Evolutionary conservation across 495 filamentous ascomycete genomes (phyloP).

Genomic region (Penicillium pulvis): DNA sequence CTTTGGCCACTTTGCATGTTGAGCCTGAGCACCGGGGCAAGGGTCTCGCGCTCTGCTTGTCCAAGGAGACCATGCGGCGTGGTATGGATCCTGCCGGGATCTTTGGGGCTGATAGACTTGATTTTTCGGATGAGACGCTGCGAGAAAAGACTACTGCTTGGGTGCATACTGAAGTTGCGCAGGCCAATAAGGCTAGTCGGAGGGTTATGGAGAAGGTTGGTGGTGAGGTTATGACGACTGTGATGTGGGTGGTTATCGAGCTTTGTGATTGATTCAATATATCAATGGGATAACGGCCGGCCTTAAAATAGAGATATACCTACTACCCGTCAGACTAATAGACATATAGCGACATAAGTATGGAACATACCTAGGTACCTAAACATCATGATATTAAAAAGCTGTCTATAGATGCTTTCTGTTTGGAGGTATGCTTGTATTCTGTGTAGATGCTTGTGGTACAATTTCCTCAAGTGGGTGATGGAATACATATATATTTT

Average conservation of each 20-base stretch:
- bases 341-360: no score
- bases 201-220: conserved; percentile 55
- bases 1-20: conserved; percentile 51
- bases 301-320: background rate
- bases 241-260: conserved; percentile 48
- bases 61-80: conserved; percentile 35
- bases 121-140: conserved; percentile 10
- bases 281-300: background rate
- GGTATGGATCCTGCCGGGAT: conserved; percentile 27
- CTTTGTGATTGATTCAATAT: conserved; percentile 9
- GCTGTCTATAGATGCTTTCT: no score
- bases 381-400: no score
- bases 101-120: conserved; percentile 21
- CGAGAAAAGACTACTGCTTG: conserved; percentile 22
- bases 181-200: conserved; percentile 47
- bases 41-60: conserved; percentile 45
- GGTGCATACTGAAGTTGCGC: conserved; percentile 51
- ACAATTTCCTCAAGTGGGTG: no score
- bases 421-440: no score
- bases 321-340: background rate
- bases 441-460: no score
- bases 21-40: conserved; percentile 48
- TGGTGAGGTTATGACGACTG: conserved; percentile 36
- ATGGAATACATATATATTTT: no score
- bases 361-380: no score